phyloP scores from a whole-genome alignment of 371 early-diverging fungal genomes.

The Smittium mucronatum region DNA sequence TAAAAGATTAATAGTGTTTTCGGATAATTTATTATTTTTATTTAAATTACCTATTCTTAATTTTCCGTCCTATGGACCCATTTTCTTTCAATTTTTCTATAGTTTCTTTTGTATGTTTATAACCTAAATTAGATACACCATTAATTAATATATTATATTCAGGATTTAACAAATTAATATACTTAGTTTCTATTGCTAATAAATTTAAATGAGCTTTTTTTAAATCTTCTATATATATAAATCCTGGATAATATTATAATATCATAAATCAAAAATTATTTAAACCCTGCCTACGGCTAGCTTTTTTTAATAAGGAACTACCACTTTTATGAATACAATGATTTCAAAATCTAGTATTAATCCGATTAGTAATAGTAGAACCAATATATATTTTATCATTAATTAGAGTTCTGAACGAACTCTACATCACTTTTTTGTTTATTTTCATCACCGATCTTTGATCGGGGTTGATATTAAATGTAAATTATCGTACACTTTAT shows the following conservation, averaged over 20 bases:
- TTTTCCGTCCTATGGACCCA: not conserved
- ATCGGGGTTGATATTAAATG: constrained; percentile 13
- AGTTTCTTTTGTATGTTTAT: constrained; percentile 1
- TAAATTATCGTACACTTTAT: constrained; percentile 12
- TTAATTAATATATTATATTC: constrained; percentile 14
- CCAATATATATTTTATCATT: constrained; percentile 14
- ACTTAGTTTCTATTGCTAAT: constrained; percentile 13
- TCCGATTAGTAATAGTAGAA: constrained; percentile 13
- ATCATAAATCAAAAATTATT: constrained; percentile 22
- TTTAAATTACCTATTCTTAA: constrained; percentile 12
- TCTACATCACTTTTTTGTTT: constrained; percentile 14
- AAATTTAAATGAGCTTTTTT: constrained; percentile 14
- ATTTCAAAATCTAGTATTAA: constrained; percentile 6
- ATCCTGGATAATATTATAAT: constrained; percentile 15
- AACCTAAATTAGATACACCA: constrained; percentile 3
- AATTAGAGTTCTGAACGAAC: constrained; percentile 12
- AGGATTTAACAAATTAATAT: constrained; percentile 15
- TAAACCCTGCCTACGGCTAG: constrained; percentile 10
- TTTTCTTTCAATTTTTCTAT: not conserved
- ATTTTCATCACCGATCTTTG: constrained; percentile 12
- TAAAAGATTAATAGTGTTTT: constrained; percentile 8
- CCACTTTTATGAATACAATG: constrained; percentile 5
- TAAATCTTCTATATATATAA: constrained; percentile 22
- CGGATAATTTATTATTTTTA: constrained; percentile 13
- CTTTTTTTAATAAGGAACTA: not conserved